These are phyloP conservation scores for Penicillium odoratum DNA, from an alignment of 495 filamentous ascomycete species.

Conservation along the genomic window DNA sequence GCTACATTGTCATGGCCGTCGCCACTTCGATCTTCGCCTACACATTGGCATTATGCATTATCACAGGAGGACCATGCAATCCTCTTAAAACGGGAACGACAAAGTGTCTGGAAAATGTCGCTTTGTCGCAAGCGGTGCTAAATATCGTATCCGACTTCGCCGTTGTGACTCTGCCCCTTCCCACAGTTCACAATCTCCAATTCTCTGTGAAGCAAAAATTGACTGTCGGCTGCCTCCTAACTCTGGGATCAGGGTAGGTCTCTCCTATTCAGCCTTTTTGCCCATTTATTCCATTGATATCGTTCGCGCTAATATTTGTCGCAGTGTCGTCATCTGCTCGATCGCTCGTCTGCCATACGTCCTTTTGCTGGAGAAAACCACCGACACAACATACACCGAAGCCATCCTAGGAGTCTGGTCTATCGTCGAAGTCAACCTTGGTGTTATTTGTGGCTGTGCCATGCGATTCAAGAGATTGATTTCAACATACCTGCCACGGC, in stretches of 20 bases:
- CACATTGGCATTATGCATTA: conserved; percentile 19
- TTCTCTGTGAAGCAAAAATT: conserved; percentile 20
- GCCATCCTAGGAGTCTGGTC: conserved; percentile 62
- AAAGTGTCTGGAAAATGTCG: conserved; percentile 22
- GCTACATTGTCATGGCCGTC: conserved; percentile 11
- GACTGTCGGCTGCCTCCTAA: conserved; percentile 18
- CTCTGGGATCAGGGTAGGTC: conserved; percentile 21
- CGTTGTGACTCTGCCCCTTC: conserved; percentile 19
- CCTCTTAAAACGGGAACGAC: conserved; percentile 20
- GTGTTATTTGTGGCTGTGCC: conserved; percentile 78
- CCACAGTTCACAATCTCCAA: conserved; percentile 19
- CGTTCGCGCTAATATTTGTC: not conserved
- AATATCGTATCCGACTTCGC: conserved; percentile 22
- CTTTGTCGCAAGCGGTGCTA: conserved; percentile 16
- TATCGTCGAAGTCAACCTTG: conserved; percentile 78
- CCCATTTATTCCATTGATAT: not conserved
- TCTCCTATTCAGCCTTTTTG: not conserved
- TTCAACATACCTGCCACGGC: conserved; percentile 15
- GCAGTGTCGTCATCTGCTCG: conserved; percentile 24
- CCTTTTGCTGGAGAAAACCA: conserved; percentile 11
- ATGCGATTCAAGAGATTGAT: conserved; percentile 74
- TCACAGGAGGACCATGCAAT: conserved; percentile 23
- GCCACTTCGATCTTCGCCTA: conserved; percentile 20
- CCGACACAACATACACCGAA: conserved; percentile 23
- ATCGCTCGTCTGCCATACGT: conserved; percentile 26